Conservation (phyloP, 2,329 filamentous ascomycete species). For the Cryphonectria radicalis region DNA sequence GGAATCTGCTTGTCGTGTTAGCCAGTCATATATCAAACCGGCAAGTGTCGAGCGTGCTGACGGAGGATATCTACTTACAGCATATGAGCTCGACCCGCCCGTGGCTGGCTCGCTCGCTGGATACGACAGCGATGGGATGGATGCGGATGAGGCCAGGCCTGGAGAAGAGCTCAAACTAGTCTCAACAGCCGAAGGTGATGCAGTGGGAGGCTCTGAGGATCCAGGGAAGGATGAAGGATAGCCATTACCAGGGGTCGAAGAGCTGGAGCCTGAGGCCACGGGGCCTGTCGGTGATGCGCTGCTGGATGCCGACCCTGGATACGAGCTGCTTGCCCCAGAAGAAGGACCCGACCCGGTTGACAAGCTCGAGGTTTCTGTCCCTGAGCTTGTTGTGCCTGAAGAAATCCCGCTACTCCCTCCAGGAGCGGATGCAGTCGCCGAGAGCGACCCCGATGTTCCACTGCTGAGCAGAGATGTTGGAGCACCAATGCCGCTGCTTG, state of each 20-base stretch:
- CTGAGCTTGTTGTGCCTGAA: constrained; percentile 2
- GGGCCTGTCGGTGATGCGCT: not conserved
- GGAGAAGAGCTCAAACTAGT: not conserved
- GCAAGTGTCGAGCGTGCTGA: too few relatives aligned
- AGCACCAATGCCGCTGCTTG: not conserved
- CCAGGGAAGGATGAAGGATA: not conserved
- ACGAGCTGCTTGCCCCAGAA: not conserved
- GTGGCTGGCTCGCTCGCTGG: not conserved
- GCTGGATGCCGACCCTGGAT: not conserved
- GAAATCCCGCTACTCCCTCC: not conserved
- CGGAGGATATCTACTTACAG: constrained; percentile 10
- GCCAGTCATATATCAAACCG: not conserved
- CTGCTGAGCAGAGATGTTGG: not conserved
- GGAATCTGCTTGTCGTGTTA: not conserved
- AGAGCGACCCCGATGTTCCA: not conserved
- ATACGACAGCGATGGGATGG: constrained; percentile 5
- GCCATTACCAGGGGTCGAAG: constrained; percentile 1
- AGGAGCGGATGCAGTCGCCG: not conserved
- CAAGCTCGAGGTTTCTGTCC: not conserved
- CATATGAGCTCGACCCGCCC: not conserved
- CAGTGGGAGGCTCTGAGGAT: not conserved
- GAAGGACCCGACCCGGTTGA: not conserved
- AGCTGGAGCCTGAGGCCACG: not conserved
- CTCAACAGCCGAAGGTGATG: not conserved
- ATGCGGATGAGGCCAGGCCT: not conserved